phyloP scores from a whole-genome alignment of 176 grass and related monocot genomes.

The Avena atlantica region DNA sequence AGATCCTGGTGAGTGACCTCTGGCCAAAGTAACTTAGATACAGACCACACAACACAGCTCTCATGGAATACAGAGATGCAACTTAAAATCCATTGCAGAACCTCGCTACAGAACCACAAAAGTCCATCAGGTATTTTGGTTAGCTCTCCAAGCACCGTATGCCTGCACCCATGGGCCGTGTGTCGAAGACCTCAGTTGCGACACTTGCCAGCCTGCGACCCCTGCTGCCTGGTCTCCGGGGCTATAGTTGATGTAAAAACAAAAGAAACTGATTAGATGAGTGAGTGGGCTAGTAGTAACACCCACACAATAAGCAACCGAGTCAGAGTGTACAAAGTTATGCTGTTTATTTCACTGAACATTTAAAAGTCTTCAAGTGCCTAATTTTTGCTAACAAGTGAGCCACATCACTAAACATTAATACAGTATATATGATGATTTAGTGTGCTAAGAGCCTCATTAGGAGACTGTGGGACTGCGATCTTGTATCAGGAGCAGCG shows the following conservation, averaged over 20 bases:
- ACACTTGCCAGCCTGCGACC: background rate
- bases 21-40: background rate
- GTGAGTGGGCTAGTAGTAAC: too few species aligned
- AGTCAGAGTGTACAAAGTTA: conserved; percentile 3
- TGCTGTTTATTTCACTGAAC: background rate
- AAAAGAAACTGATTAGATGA: background rate
- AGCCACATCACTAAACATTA: background rate
- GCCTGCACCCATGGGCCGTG: background rate
- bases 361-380: background rate
- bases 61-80: background rate
- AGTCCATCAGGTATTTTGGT: background rate
- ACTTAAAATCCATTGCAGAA: background rate
- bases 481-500: background rate
- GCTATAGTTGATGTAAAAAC: background rate
- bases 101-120: background rate
- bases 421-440: background rate
- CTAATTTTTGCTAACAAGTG: background rate
- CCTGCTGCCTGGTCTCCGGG: background rate
- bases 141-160: background rate
- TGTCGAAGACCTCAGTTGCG: background rate
- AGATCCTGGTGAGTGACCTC: background rate
- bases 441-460: conserved; percentile 6
- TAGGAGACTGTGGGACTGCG: background rate
- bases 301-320: background rate
- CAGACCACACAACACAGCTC: background rate